Conservation (phyloP, 139 green algal species). For the Coelastrella sp. region DNA sequence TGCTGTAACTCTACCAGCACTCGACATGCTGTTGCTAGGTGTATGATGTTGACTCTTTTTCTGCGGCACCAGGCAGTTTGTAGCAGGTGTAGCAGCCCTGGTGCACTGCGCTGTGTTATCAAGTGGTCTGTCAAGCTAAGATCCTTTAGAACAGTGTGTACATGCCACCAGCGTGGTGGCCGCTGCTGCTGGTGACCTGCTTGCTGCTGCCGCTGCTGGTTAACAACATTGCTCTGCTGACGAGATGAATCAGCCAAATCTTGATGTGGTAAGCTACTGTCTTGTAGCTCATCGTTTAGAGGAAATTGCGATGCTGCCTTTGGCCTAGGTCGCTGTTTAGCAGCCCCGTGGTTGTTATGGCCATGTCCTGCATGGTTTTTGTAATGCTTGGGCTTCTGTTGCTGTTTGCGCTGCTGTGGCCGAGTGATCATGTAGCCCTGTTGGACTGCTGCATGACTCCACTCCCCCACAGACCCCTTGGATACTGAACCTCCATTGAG, state of each 20-base stretch:
- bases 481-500: background rate
- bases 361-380: no score
- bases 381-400: background rate
- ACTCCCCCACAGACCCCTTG: background rate
- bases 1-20: background rate
- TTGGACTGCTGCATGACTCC: background rate
- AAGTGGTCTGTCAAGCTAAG: background rate
- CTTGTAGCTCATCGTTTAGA: no score
- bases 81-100: background rate
- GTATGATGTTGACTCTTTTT: background rate
- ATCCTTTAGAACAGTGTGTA: background rate
- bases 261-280: no score
- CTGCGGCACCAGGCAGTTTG: conserved; percentile 2
- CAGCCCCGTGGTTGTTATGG: no score
- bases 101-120: background rate
- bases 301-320: no score
- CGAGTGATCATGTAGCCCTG: background rate
- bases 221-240: no score
- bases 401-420: background rate
- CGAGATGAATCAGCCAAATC: no score
- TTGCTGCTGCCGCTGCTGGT: conserved; percentile 2
- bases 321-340: no score
- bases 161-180: background rate
- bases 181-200: conserved; percentile 24
- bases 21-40: background rate